These are phyloP conservation scores for Blepharisma undulans DNA, from an alignment of 169 alveolate species.

Conservation along the genomic window DNA sequence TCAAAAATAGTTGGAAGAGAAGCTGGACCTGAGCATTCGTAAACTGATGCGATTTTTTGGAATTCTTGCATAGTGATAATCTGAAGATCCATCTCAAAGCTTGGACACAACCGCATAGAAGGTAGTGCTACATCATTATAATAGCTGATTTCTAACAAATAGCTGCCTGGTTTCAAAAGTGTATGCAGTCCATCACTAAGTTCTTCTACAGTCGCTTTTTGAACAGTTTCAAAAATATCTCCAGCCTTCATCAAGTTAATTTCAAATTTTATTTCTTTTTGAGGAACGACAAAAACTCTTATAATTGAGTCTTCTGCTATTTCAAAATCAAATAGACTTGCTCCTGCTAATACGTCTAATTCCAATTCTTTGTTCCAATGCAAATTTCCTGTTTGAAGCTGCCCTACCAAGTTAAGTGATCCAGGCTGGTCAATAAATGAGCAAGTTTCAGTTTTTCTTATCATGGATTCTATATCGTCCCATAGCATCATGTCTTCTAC, in stretches of 20 bases:
- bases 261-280: background rate
- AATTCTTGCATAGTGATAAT: background rate
- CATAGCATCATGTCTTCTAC: conserved; percentile 31
- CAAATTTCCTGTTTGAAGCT: background rate
- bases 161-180: background rate
- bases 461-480: background rate
- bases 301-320: background rate
- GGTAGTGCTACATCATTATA: background rate
- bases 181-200: background rate
- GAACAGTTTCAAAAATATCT: background rate
- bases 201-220: background rate
- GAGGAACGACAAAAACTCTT: background rate
- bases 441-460: conserved; percentile 30
- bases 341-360: background rate
- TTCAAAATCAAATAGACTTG: background rate
- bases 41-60: background rate
- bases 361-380: conserved; percentile 16
- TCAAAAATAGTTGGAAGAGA: background rate
- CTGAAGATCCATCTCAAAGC: conserved; percentile 9
- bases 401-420: conserved; percentile 17
- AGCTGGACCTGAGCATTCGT: background rate
- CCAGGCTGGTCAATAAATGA: conserved; percentile 6
- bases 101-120: background rate
- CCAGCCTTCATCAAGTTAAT: background rate
- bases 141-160: conserved; percentile 7